Evolutionary conservation across 768 basidiomycete genomes (phyloP).

Genomic region (Chalciporus chontae): DNA sequence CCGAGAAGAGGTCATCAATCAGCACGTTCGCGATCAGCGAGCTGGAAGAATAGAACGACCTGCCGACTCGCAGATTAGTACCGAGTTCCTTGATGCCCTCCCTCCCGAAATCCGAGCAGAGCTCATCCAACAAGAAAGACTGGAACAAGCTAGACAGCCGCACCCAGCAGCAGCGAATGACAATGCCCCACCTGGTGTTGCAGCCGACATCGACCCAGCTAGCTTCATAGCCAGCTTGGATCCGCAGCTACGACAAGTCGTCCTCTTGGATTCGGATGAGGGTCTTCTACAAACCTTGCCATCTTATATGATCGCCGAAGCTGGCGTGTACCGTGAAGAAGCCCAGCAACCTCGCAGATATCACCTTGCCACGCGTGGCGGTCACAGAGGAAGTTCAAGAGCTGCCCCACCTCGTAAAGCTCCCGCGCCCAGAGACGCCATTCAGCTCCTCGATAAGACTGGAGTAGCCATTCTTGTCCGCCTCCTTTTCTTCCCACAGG

Average conservation of each 20-base stretch:
- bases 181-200: slow-evolving; percentile 33
- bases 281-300: slow-evolving; percentile 79
- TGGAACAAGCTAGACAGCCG: slow-evolving; percentile 69
- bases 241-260: slow-evolving; percentile 84
- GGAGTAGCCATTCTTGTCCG: slow-evolving; percentile 88
- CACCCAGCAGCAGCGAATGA: slow-evolving; percentile 30
- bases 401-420: slow-evolving; percentile 44
- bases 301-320: slow-evolving; percentile 84
- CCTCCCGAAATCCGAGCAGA: slow-evolving; percentile 97
- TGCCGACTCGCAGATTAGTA: slow-evolving; percentile 83
- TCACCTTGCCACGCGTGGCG: slow-evolving; percentile 30
- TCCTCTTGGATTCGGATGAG: slow-evolving; percentile 86
- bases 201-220: slow-evolving; percentile 80
- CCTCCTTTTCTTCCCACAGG: slow-evolving; percentile 94
- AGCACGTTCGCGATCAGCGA: slow-evolving; percentile 91
- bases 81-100: slow-evolving; percentile 93
- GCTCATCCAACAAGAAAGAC: slow-evolving; percentile 90
- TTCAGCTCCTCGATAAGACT: slow-evolving; percentile 87
- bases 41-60: slow-evolving; percentile 72
- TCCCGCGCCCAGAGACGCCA: slow-evolving; percentile 72
- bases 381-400: slow-evolving; percentile 24
- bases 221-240: slow-evolving; percentile 92
- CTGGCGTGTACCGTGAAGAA: slow-evolving; percentile 64
- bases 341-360: slow-evolving; percentile 35
- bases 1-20: slow-evolving; percentile 96